Percentiles rank a stretch among this genome's conserved stretches.
Evolutionary conservation across 345 rosid species (phyloP).

Genomic region (Ceriops zippeliana): DNA sequence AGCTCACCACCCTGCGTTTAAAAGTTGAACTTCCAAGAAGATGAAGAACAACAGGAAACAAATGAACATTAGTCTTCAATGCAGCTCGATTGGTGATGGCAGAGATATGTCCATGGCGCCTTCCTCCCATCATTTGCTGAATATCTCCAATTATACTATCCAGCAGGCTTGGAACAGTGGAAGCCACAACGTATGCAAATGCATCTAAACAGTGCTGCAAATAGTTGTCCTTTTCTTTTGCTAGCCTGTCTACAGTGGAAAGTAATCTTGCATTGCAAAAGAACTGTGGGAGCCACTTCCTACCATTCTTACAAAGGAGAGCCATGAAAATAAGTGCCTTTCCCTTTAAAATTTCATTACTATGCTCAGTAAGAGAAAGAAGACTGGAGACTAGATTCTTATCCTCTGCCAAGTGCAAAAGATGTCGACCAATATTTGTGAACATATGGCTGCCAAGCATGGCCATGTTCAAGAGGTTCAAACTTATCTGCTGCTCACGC

Average conservation of each 20-base stretch:
- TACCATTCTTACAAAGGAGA: constrained; percentile 76
- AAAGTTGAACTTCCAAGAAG: constrained; percentile 81
- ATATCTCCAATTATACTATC: constrained; percentile 71
- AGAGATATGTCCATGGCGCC: constrained; percentile 71
- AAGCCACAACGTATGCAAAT: constrained; percentile 61
- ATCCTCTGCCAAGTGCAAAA: constrained; percentile 67
- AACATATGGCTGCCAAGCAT: constrained; percentile 75
- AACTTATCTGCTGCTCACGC: constrained; percentile 90
- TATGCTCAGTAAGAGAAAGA: constrained; percentile 82
- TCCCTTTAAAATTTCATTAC: constrained; percentile 77
- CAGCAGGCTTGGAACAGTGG: constrained; percentile 64
- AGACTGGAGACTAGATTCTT: constrained; percentile 70
- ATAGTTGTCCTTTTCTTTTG: constrained; percentile 83
- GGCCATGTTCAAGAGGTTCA: constrained; percentile 83
- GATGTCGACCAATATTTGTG: constrained; percentile 72
- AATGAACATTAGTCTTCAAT: constrained; percentile 60
- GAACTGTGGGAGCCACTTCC: constrained; percentile 81
- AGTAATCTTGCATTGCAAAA: constrained; percentile 75
- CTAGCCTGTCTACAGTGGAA: constrained; percentile 73
- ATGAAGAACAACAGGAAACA: constrained; percentile 84
- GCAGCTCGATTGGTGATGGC: constrained; percentile 56
- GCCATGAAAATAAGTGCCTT: constrained; percentile 79
- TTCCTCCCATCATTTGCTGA: constrained; percentile 83
- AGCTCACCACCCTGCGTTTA: constrained; percentile 66
- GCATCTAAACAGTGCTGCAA: constrained; percentile 72